Conservation (phyloP, 2,329 filamentous ascomycete species). For the Fusarium ambrosium region DNA sequence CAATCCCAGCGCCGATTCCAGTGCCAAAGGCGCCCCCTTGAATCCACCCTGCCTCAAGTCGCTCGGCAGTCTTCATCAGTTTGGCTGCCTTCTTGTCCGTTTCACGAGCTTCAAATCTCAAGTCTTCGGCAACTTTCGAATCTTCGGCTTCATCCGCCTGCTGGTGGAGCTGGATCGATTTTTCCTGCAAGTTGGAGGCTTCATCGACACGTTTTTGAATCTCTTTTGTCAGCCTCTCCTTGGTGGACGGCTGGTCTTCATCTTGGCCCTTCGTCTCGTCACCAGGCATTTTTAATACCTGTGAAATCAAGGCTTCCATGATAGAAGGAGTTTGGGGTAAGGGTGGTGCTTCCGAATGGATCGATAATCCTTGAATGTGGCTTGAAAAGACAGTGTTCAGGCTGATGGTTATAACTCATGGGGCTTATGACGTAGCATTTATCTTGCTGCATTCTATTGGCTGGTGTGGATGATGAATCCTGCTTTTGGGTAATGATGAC, state of each 20-base stretch:
- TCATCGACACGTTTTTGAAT: slow-evolving; percentile 34
- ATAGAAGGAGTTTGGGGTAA: background rate
- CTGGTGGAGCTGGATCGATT: slow-evolving; percentile 35
- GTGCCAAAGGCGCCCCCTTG: slow-evolving; percentile 42
- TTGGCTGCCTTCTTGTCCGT: slow-evolving; percentile 41
- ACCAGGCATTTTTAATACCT: background rate
- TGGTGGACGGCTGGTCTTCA: slow-evolving; percentile 11
- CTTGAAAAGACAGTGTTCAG: background rate
- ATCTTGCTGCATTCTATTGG: background rate
- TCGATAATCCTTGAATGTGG: slow-evolving; percentile 1
- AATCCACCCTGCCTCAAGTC: slow-evolving; percentile 37
- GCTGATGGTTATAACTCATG: background rate
- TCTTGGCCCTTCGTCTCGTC: background rate
- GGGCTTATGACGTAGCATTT: background rate
- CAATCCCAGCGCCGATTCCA: slow-evolving; percentile 40
- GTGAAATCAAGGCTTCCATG: background rate
- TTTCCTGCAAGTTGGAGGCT: slow-evolving; percentile 27
- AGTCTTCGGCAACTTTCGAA: slow-evolving; percentile 23
- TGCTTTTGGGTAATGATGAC: slow-evolving; percentile 4
- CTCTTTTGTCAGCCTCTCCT: slow-evolving; percentile 32
- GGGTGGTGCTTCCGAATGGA: background rate
- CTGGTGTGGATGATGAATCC: background rate
- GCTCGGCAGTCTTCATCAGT: slow-evolving; percentile 40
- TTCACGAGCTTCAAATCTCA: slow-evolving; percentile 28
- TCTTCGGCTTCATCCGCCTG: slow-evolving; percentile 30